Base-by-base conservation (phyloP, 164 flowering plant genomes). In the Umbellularia californica region DNA sequence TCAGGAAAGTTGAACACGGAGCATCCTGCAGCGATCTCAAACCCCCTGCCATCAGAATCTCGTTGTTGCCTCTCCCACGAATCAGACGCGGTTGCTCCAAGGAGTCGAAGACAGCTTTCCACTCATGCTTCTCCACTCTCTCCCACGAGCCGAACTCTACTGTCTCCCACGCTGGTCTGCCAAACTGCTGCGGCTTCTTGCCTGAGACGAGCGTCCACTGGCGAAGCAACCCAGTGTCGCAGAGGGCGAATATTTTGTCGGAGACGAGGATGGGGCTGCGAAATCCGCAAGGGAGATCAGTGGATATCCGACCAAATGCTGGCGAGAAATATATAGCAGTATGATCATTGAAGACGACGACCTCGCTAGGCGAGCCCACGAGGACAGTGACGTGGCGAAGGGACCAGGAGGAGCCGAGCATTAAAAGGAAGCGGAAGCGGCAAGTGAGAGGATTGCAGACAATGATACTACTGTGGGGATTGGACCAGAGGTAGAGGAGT, bases 321-420 rank as follows among this genome's bases (percentile, higher is more conserved):
- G 74, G 83, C 7, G 90, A 80, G 74, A 80, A 88, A 70, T 82
- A 89, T 11, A 95, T 83, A 0, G 88, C 84, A 3, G 92, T 95
- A 50, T 90, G 92, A 74, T 95, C 92, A 9, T 90, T 84, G 28
- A 95, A 84, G 7, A 95, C 93, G 75, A 95, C 69, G 50, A 93
- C 95, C 24, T 83, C 81, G 71, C 77, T 75, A 13, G 58, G 76
- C 0, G 88, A 74, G 68, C 87, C 89, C 24, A 84, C 89, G 0
- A 95, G 74, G 41, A 93, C 95, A 35, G 47, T 35, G 47, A 5
- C 10, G 5, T 35, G 47, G 10, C 47, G 47, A 35, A 35, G 47
- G 10, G 90, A 88, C 99, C 99, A 95, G 33, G 99, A 97, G 23
- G 97, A 93, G 25, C 97, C 97, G 5, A 93, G 88, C 70, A 79